Conservation (phyloP, 2,329 filamentous ascomycete genomes). For the Graphiopsis chlorocephala region DNA sequence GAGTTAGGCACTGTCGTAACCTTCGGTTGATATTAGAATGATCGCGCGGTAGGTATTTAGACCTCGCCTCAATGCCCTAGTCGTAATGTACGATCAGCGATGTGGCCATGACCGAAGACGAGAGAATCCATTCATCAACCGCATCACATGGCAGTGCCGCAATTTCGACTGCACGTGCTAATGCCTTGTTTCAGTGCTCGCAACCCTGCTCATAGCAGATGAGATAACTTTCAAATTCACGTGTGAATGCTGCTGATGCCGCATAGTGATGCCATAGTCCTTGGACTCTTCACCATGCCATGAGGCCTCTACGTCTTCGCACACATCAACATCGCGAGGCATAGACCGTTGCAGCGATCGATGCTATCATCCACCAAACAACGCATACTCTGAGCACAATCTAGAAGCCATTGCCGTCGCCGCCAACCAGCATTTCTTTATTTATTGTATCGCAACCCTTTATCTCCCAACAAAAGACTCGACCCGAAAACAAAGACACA, state of each 20-base stretch:
- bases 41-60: not conserved
- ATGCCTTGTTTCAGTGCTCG: not conserved
- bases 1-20: rapidly evolving
- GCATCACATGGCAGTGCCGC: not conserved
- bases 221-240: not conserved
- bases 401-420: not conserved
- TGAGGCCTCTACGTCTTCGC: not conserved
- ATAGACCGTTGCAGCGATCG: not conserved
- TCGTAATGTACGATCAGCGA: not conserved
- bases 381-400: not conserved
- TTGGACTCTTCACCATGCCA: not conserved
- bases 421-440: not conserved
- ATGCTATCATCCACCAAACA: not conserved
- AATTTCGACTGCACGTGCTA: not conserved
- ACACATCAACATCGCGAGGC: not conserved
- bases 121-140: not conserved
- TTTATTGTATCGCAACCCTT: not conserved
- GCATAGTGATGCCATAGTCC: not conserved
- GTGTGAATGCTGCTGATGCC: not conserved
- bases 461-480: not conserved
- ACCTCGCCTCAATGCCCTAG: no score
- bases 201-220: not conserved
- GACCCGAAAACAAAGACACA: not conserved
- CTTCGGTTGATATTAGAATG: not conserved
- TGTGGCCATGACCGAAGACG: not conserved